Evolutionary conservation across 2,329 filamentous ascomycete species (phyloP).

Genomic region (Cladosporium velox): DNA sequence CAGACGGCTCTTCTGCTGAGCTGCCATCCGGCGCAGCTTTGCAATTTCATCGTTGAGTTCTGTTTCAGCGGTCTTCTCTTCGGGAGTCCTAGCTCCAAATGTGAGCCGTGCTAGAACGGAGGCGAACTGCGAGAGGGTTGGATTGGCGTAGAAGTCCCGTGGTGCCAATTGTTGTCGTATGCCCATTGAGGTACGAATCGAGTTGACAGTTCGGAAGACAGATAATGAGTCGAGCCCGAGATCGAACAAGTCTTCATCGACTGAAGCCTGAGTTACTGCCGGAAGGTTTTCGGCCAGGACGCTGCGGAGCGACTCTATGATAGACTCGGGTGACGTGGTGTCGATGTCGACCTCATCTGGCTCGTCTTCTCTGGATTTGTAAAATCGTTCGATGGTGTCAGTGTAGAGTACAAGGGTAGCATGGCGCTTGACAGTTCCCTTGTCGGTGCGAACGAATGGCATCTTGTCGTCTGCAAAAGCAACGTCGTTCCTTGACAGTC

Average conservation of each 20-base stretch:
- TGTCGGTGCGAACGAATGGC: slow-evolving; percentile 50
- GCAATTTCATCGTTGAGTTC: not conserved
- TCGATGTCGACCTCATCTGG: slow-evolving; percentile 6
- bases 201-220: not conserved
- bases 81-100: not conserved
- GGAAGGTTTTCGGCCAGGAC: slow-evolving; percentile 19
- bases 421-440: slow-evolving; percentile 48
- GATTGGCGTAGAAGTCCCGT: slow-evolving; percentile 4
- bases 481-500: slow-evolving; percentile 45
- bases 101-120: not conserved
- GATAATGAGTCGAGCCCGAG: slow-evolving; percentile 39
- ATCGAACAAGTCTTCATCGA: slow-evolving; percentile 32
- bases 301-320: slow-evolving; percentile 21
- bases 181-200: not conserved
- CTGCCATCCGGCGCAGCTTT: not conserved
- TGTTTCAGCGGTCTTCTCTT: not conserved
- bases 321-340: slow-evolving; percentile 30
- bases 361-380: slow-evolving; percentile 27
- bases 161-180: not conserved
- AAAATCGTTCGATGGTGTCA: slow-evolving; percentile 49
- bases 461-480: slow-evolving; percentile 44
- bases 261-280: slow-evolving; percentile 18
- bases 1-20: not conserved
- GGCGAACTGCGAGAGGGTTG: not conserved
- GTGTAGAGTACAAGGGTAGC: slow-evolving; percentile 44